Evolutionary conservation across 1,139 yeast genomes (phyloP).

Genomic region (Diutina sp.): DNA sequence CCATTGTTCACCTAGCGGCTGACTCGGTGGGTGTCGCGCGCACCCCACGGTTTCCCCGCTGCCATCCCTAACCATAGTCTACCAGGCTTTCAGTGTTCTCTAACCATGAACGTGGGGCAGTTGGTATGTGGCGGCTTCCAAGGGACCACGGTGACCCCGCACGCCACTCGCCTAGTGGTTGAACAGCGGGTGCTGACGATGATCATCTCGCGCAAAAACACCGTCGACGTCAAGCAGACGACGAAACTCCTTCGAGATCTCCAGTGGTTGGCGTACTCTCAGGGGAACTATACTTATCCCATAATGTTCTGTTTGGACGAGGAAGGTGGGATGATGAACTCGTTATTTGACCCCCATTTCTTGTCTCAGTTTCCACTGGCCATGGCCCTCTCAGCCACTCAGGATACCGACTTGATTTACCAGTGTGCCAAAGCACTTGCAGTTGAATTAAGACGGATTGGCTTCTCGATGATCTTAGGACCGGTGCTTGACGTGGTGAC

Average conservation of each 20-base stretch:
- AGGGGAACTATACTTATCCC: slow-evolving; percentile 42
- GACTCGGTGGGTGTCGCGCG: no score
- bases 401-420: slow-evolving; percentile 36
- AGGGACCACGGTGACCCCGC: slow-evolving; percentile 43
- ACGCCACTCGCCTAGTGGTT: slow-evolving; percentile 41
- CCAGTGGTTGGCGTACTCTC: slow-evolving; percentile 39
- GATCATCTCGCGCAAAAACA: slow-evolving; percentile 43
- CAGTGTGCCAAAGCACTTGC: slow-evolving; percentile 47
- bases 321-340: slow-evolving; percentile 37
- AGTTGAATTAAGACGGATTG: slow-evolving; percentile 37
- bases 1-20: no score
- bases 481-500: slow-evolving; percentile 56
- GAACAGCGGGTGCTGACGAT: slow-evolving; percentile 45
- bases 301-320: slow-evolving; percentile 27
- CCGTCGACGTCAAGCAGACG: slow-evolving; percentile 38
- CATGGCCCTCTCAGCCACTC: slow-evolving; percentile 53
- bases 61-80: background rate
- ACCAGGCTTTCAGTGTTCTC: background rate
- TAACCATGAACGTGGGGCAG: slow-evolving; percentile 23
- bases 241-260: slow-evolving; percentile 38
- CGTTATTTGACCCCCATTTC: slow-evolving; percentile 38
- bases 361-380: slow-evolving; percentile 54
- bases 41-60: background rate
- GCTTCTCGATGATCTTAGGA: slow-evolving; percentile 46
- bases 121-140: slow-evolving; percentile 53